Percentiles rank a stretch among this genome's conserved stretches.
Conservation (phyloP, 2,329 filamentous ascomycete species). For the Botryotinia calthae region DNA sequence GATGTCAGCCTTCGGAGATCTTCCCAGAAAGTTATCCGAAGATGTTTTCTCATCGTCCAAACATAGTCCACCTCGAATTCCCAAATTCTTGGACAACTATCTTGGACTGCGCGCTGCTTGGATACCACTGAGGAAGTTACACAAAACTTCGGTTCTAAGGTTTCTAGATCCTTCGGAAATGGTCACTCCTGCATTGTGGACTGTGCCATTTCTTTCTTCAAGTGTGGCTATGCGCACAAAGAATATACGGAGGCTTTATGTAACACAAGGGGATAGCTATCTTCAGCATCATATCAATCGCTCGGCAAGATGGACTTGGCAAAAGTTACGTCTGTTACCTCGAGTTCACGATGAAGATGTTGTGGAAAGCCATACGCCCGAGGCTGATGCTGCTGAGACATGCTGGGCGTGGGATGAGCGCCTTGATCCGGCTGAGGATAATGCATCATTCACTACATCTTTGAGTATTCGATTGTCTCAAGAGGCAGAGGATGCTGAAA, state of each 20-base stretch:
- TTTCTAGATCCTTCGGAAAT: conserved; percentile 71
- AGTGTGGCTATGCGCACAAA: conserved; percentile 71
- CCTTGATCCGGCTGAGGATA: conserved; percentile 7
- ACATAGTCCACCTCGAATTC: conserved; percentile 27
- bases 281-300: conserved; percentile 54
- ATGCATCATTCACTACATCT: conserved; percentile 42
- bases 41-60: conserved; percentile 28
- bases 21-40: conserved; percentile 44
- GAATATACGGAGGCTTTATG: conserved; percentile 62
- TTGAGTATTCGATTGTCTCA: conserved; percentile 45
- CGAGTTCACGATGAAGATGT: conserved; percentile 51
- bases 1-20: conserved; percentile 57
- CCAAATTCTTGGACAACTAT: conserved; percentile 29
- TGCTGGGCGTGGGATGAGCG: conserved; percentile 63
- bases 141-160: conserved; percentile 68
- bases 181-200: conserved; percentile 70
- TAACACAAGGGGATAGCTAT: conserved; percentile 74
- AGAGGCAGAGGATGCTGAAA: conserved; percentile 34
- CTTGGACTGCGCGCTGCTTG: conserved; percentile 63
- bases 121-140: conserved; percentile 74
- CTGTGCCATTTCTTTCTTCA: conserved; percentile 65
- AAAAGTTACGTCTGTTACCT: conserved; percentile 61
- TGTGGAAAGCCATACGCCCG: conserved; percentile 50
- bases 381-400: conserved; percentile 60
- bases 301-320: conserved; percentile 64